These are phyloP conservation scores for Fragaria nilgerrensis DNA, from an alignment of 306 rosid species.

Conservation along the genomic window DNA sequence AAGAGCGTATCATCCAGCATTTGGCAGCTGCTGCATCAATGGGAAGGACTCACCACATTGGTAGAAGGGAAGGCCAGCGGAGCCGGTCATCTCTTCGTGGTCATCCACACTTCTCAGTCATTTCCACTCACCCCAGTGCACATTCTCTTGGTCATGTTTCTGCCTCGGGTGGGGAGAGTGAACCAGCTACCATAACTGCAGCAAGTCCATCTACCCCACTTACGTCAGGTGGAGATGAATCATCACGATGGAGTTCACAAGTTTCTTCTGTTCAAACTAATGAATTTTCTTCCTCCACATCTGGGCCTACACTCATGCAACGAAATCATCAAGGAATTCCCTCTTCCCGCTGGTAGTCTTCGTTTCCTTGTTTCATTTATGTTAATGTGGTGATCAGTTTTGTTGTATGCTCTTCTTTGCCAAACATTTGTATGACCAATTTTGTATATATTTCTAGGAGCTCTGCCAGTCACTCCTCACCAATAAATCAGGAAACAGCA, in stretches of 20 bases:
- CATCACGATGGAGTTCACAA: conserved; percentile 38
- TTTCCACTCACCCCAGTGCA: conserved; percentile 52
- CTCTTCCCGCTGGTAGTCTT: conserved; percentile 44
- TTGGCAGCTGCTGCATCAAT: conserved; percentile 85
- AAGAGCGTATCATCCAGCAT: conserved; percentile 80
- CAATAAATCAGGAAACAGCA: conserved; percentile 48
- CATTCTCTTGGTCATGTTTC: conserved; percentile 41
- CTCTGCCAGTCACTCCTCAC: conserved; percentile 41
- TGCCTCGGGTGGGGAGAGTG: conserved; percentile 38
- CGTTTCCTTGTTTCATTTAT: not conserved
- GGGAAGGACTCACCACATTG: conserved; percentile 64
- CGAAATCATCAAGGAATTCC: conserved; percentile 46
- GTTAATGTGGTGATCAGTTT: not conserved
- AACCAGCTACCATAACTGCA: conserved; percentile 39
- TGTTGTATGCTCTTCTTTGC: not conserved
- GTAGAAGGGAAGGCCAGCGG: conserved; percentile 60
- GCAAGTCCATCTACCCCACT: conserved; percentile 52
- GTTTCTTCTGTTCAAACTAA: conserved; percentile 33
- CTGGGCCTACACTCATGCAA: conserved; percentile 35
- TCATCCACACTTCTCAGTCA: conserved; percentile 54
- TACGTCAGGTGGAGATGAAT: conserved; percentile 40
- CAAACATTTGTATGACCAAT: not conserved
- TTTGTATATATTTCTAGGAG: conserved; percentile 35
- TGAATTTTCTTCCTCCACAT: conserved; percentile 45
- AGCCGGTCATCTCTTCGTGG: conserved; percentile 51